Evolutionary conservation across 768 basidiomycete genomes (phyloP).

Genomic region (Multifurca ochricompacta): DNA sequence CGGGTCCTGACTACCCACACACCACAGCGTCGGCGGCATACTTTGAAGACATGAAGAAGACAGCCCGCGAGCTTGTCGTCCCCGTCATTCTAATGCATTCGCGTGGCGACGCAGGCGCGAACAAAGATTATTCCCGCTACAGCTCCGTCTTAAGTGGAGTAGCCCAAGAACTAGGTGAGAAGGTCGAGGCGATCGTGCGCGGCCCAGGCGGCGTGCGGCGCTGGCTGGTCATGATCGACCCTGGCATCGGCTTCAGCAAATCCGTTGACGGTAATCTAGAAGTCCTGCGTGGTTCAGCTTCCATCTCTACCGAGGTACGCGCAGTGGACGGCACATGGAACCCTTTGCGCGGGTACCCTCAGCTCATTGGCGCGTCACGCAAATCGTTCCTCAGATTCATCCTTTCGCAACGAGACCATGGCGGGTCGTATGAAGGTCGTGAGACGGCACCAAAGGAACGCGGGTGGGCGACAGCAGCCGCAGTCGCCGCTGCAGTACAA

Average conservation of each 20-base stretch:
- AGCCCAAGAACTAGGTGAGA: constrained; percentile 58
- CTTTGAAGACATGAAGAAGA: constrained; percentile 53
- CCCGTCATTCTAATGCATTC: constrained; percentile 95
- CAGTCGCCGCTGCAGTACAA: constrained; percentile 64
- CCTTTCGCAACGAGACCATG: constrained; percentile 39
- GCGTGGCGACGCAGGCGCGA: constrained; percentile 67
- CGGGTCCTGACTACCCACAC: constrained; percentile 47
- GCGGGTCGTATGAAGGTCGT: constrained; percentile 37
- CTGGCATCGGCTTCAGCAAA: constrained; percentile 95
- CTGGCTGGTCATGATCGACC: constrained; percentile 88
- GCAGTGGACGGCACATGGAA: constrained; percentile 31
- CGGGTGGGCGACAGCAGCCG: constrained; percentile 70
- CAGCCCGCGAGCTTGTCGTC: constrained; percentile 55
- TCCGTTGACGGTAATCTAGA: constrained; percentile 63
- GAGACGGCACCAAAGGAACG: constrained; percentile 59
- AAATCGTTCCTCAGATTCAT: constrained; percentile 79
- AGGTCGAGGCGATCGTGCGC: constrained; percentile 55
- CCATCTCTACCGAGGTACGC: constrained; percentile 37
- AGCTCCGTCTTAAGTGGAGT: constrained; percentile 54
- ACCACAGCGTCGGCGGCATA: constrained; percentile 30
- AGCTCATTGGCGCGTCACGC: constrained; percentile 69
- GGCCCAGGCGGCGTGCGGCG: constrained; percentile 66
- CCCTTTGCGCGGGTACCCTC: constrained; percentile 49
- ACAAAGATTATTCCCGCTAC: constrained; percentile 58
- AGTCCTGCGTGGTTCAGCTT: constrained; percentile 46